Conservation (phyloP, 2,329 filamentous ascomycete genomes). For the Apiospora rasikravindrae region DNA sequence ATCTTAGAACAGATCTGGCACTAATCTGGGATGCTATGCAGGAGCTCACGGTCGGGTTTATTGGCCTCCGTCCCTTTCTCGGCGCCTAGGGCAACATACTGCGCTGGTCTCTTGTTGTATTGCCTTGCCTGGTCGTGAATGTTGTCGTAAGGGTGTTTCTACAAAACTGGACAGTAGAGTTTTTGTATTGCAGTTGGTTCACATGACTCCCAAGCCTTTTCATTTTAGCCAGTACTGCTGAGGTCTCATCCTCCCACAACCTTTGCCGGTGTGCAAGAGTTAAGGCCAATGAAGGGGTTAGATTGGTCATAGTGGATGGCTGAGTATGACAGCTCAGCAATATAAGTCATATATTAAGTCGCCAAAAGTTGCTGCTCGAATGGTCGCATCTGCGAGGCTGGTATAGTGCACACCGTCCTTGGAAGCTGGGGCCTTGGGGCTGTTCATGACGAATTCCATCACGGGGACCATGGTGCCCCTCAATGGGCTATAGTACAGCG, state of each 20-base stretch:
- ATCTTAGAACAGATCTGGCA: slow-evolving; percentile 7
- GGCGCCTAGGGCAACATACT: not conserved
- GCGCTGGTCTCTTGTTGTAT: not conserved
- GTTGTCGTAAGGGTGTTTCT: not conserved
- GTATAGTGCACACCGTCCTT: not conserved
- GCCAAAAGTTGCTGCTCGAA: not conserved
- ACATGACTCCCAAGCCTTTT: not conserved
- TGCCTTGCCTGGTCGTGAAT: not conserved
- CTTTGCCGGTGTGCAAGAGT: not conserved
- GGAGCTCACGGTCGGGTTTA: not conserved
- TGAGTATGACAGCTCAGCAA: not conserved
- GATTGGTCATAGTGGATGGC: not conserved
- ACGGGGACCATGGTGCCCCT: slow-evolving; percentile 1
- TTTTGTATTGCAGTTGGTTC: not conserved
- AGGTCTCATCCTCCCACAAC: not conserved
- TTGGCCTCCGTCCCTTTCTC: not conserved
- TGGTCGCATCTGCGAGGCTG: slow-evolving; percentile 4
- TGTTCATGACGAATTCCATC: not conserved
- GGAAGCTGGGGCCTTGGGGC: slow-evolving; percentile 4
- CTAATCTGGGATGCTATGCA: slow-evolving; percentile 6
- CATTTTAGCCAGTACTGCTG: slow-evolving; percentile 8
- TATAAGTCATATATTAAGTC: slow-evolving; percentile 4
- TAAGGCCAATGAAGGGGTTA: not conserved
- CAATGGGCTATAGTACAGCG: not conserved
- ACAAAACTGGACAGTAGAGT: not conserved